Percentiles rank a stretch among this genome's conserved stretches.
Evolutionary conservation across 495 filamentous ascomycete genomes (phyloP).

Genomic region (Daldinia childiae): DNA sequence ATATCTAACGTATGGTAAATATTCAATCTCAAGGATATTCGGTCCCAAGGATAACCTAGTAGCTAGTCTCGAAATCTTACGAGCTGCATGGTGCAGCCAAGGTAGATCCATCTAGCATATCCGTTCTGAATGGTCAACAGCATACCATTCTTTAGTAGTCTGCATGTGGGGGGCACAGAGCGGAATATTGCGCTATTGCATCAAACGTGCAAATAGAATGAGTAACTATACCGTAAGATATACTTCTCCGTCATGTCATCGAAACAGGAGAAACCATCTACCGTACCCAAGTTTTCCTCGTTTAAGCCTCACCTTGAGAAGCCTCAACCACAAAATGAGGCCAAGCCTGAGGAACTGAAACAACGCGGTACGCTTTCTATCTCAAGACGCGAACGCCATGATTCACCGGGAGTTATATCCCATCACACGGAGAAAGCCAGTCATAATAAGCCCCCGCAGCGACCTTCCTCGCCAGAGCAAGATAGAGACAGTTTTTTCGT

Average conservation of each 20-base stretch:
- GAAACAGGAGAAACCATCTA: conserved; percentile 45
- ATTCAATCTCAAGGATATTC: not conserved
- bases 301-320: conserved; percentile 65
- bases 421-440: conserved; percentile 43
- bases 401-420: conserved; percentile 26
- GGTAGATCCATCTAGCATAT: not conserved
- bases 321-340: conserved; percentile 30
- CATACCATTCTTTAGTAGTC: conserved; percentile 7
- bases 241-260: conserved; percentile 43
- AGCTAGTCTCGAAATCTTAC: not conserved
- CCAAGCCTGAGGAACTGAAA: conserved; percentile 30
- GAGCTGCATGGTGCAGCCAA: conserved; percentile 4
- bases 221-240: conserved; percentile 4
- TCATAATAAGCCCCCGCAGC: conserved; percentile 45
- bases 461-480: conserved; percentile 31
- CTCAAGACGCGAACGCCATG: conserved; percentile 22
- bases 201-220: conserved; percentile 2
- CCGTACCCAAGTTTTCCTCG: conserved; percentile 73
- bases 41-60: not conserved
- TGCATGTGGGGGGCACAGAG: conserved; percentile 2
- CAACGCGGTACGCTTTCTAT: conserved; percentile 8
- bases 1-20: not conserved
- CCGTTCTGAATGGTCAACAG: not conserved
- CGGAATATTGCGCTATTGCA: not conserved
- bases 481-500: conserved; percentile 44